Conservation (phyloP, 768 basidiomycete species). For the Rhizopogon vesiculosus region DNA sequence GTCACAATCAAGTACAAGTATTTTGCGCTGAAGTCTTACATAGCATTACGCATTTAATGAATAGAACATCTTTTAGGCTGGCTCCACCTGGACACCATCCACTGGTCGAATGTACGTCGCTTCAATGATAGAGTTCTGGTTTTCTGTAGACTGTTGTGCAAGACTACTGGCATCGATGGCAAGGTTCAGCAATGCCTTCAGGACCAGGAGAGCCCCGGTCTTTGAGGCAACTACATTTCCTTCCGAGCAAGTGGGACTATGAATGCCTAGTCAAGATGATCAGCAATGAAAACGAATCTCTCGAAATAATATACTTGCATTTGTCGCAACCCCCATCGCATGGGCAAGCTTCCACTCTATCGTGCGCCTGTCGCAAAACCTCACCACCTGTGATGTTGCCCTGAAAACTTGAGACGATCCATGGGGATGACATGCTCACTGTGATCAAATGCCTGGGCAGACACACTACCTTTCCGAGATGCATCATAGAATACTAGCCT, state of each 20-base stretch:
- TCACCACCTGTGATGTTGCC: slow-evolving; percentile 39
- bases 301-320: slow-evolving; percentile 39
- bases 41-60: neutral
- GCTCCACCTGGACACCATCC: slow-evolving; percentile 45
- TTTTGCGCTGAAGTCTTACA: neutral
- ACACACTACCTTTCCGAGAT: slow-evolving; percentile 64
- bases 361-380: slow-evolving; percentile 54
- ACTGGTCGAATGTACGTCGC: slow-evolving; percentile 42
- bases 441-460: slow-evolving; percentile 80
- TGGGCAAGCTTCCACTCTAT: slow-evolving; percentile 52
- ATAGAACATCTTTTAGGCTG: slow-evolving; percentile 3
- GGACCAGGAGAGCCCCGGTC: slow-evolving; percentile 63
- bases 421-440: slow-evolving; percentile 33
- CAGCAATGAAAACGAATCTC: neutral
- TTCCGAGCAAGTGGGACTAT: slow-evolving; percentile 62
- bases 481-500: slow-evolving; percentile 83
- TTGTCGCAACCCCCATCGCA: slow-evolving; percentile 67
- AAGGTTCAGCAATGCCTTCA: slow-evolving; percentile 54
- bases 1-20: no score
- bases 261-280: slow-evolving; percentile 47
- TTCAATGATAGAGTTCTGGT: slow-evolving; percentile 48
- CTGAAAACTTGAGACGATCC: neutral
- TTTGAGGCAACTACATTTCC: slow-evolving; percentile 73
- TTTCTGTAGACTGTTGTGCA: slow-evolving; percentile 25
- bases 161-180: slow-evolving; percentile 35